A percentile compares a stretch with the other conserved stretches of the same genome.
phyloP scores from a whole-genome alignment of 75 land plant species.

The Ceratopteris richardii region DNA sequence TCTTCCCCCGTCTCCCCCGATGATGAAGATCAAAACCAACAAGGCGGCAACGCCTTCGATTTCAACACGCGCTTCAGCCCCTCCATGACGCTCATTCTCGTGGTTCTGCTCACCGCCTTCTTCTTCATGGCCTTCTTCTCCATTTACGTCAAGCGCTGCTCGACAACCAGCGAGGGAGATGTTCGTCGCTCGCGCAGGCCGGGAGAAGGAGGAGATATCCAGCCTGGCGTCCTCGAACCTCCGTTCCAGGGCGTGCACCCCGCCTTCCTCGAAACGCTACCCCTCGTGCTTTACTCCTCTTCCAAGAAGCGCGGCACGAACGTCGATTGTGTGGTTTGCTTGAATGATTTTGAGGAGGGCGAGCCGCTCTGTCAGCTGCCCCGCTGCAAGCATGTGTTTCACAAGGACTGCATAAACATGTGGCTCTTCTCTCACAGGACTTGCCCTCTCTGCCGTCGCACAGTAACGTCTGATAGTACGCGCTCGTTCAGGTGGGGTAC shows the following conservation, averaged over 20 bases:
- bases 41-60: background rate
- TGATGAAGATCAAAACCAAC: too few species aligned
- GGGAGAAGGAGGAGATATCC: too few species aligned
- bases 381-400: slow-evolving; percentile 51
- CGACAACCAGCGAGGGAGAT: background rate
- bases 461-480: background rate
- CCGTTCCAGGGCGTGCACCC: too few species aligned
- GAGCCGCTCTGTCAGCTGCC: slow-evolving; percentile 48
- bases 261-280: too few species aligned
- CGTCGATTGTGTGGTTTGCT: slow-evolving; percentile 57
- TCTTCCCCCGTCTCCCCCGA: too few species aligned
- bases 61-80: slow-evolving; percentile 16
- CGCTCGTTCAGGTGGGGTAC: too few species aligned
- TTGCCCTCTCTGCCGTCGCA: slow-evolving; percentile 49
- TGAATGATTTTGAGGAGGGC: slow-evolving; percentile 35
- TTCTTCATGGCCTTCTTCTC: slow-evolving; percentile 18
- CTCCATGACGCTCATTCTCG: slow-evolving; percentile 27
- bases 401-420: slow-evolving; percentile 42
- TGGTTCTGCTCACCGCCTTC: slow-evolving; percentile 14
- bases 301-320: slow-evolving; percentile 21
- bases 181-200: background rate
- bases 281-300: too few species aligned
- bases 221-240: too few species aligned
- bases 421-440: slow-evolving; percentile 45
- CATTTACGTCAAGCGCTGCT: slow-evolving; percentile 19